Conservation (phyloP, 2,329 filamentous ascomycete genomes). For the Lecanicillium sp. region DNA sequence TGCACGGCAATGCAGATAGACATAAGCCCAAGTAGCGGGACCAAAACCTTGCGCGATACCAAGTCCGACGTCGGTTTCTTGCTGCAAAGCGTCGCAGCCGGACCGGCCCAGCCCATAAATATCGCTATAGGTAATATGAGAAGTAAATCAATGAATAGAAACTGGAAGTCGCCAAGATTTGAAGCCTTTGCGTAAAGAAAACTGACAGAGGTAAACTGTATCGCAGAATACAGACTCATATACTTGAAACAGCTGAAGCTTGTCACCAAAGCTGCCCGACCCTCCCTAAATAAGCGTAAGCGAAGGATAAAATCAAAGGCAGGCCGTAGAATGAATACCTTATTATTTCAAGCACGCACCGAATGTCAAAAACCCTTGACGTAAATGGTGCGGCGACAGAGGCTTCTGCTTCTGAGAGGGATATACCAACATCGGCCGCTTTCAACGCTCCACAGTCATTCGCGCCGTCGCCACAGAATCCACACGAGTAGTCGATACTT, state of each 20-base stretch:
- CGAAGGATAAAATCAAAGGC: background rate
- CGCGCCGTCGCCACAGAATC: conserved; percentile 94
- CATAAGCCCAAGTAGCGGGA: conserved; percentile 84
- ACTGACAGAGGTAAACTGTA: conserved; percentile 95
- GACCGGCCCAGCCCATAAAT: conserved; percentile 97
- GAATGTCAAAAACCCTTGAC: conserved; percentile 90
- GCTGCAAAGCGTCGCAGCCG: conserved; percentile 64
- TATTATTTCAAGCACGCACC: conserved; percentile 89
- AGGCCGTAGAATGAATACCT: conserved; percentile 36
- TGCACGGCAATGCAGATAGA: conserved; percentile 71
- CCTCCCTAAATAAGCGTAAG: conserved; percentile 53
- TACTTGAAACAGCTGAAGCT: conserved; percentile 99
- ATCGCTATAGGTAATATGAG: conserved; percentile 94
- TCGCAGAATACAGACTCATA: conserved; percentile 98
- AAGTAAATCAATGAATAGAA: conserved; percentile 87
- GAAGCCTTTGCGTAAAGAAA: conserved; percentile 91
- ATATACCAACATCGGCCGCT: conserved; percentile 94
- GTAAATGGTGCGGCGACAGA: conserved; percentile 98
- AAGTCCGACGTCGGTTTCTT: conserved; percentile 90
- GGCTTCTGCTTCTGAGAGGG: conserved; percentile 91
- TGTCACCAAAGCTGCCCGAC: conserved; percentile 89
- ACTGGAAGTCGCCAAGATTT: conserved; percentile 96
- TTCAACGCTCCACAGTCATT: conserved; percentile 97
- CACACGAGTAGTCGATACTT: conserved; percentile 87
- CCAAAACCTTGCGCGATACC: conserved; percentile 86